Conservation (phyloP, 805 yeast genomes). For the Trichomonascus vanleenenianus region DNA sequence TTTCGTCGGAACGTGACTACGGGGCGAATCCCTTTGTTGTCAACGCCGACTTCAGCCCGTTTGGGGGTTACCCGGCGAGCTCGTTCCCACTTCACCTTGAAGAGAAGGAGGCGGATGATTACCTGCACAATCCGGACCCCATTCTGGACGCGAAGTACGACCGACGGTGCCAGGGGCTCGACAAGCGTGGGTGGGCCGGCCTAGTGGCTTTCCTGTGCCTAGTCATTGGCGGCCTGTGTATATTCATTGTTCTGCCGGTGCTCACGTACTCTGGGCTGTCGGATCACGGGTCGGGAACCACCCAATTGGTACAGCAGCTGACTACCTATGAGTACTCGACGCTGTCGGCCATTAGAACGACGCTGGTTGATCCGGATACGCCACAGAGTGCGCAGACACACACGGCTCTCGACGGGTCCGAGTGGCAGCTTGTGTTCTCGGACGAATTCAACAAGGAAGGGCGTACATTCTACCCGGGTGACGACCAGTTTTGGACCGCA, state of each 20-base stretch:
- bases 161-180: conserved; percentile 29
- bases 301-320: conserved; percentile 32
- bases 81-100: conserved; percentile 86
- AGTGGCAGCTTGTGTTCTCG: conserved; percentile 74
- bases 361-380: conserved; percentile 66
- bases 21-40: conserved; percentile 25
- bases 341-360: conserved; percentile 50
- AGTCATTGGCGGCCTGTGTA: conserved; percentile 50
- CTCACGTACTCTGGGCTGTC: conserved; percentile 73
- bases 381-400: conserved; percentile 46
- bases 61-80: conserved; percentile 94
- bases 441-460: conserved; percentile 91
- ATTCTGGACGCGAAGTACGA: conserved; percentile 83
- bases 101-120: conserved; percentile 93
- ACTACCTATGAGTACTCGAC: conserved; percentile 51
- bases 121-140: conserved; percentile 93
- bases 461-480: conserved; percentile 81
- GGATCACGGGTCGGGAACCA: conserved; percentile 4
- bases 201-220: conserved; percentile 40
- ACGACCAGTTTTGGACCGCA: conserved; percentile 87
- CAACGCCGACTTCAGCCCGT: conserved; percentile 50
- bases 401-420: conserved; percentile 50
- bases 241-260: conserved; percentile 77
- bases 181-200: conserved; percentile 30
- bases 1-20: conserved; percentile 14